Evolutionary conservation across 2,329 filamentous ascomycete species (phyloP), one percentile per base, ranked within the genome.

Genomic region (Aspergillus fijiensis): DNA sequence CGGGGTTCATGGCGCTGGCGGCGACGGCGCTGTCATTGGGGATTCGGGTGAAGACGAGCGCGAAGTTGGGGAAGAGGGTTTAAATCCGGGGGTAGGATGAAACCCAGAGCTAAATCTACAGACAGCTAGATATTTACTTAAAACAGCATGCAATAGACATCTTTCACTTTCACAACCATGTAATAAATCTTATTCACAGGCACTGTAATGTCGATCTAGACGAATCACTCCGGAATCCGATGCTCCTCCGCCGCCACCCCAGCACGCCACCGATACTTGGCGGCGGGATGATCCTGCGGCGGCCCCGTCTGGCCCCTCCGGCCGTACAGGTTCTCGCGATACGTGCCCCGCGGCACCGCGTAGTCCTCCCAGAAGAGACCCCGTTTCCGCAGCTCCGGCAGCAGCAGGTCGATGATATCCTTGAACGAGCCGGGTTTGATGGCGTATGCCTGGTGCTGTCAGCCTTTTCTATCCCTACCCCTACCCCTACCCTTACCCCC

Each of bases 371-470:
- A 74, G 65, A 76, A 76, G 9, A 76, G 69, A 0, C 86, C 86
- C 23, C 88, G 78, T 11, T 75, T 76, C 29, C 80, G 81, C 19
- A 91, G 77, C 65, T 90, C 88, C 0, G 88, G 88, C 1, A 90
- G 12, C 9, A 90, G 73, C 1, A 88, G 77, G 27, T 90, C 85
- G 47, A 86, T 82, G 12, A 90, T 85, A 64, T 90, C 88, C 60
- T 86, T 83, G 74, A 90, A 90, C 0, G 86, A 87, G 59, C 85
- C 82, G 0, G 87, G 88, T 67, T 87, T 87, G n/a, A 89, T 75
- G 0, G 85, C 84, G 63, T 90, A 89, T 1, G 85, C 85, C 80
- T 82, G 52, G 10, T 19, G 29, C 27, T 29, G 42, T 53, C 68
- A 71, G 76, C 74, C 47, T 35, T 35, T 12, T 4, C 1, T 16